phyloP scores from a whole-genome alignment of 78 protist species.

The Dictyostelium citrinum region DNA sequence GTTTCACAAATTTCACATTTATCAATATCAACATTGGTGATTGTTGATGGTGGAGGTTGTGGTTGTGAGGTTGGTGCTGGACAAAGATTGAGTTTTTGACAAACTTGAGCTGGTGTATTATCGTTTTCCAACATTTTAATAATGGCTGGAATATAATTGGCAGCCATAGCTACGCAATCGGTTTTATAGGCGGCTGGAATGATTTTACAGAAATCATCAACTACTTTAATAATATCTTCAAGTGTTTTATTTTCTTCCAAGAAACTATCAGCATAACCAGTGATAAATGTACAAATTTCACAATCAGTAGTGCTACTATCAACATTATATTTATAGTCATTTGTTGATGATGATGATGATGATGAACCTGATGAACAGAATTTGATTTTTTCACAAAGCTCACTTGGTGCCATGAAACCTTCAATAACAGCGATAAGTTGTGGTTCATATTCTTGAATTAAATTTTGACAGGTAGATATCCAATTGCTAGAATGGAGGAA shows the following conservation, averaged over 20 bases:
- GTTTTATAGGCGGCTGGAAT: background rate
- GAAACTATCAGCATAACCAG: background rate
- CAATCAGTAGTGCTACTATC: background rate
- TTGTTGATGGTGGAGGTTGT: background rate
- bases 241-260: background rate
- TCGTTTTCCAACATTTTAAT: background rate
- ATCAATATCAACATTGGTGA: background rate
- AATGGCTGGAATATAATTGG: background rate
- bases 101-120: background rate
- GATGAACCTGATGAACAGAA: background rate
- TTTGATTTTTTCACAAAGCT: background rate
- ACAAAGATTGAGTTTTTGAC: background rate
- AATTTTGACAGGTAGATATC: background rate
- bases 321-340: too few relatives aligned
- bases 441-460: background rate
- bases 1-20: conserved; percentile 12
- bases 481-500: background rate
- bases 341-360: background rate
- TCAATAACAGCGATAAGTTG: background rate
- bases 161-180: background rate
- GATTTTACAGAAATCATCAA: background rate
- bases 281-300: background rate
- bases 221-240: background rate
- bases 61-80: conserved; percentile 3
- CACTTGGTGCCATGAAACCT: background rate